phyloP scores from a whole-genome alignment of 1,284 basidiomycete genomes.

The Heimioporus retisporus region DNA sequence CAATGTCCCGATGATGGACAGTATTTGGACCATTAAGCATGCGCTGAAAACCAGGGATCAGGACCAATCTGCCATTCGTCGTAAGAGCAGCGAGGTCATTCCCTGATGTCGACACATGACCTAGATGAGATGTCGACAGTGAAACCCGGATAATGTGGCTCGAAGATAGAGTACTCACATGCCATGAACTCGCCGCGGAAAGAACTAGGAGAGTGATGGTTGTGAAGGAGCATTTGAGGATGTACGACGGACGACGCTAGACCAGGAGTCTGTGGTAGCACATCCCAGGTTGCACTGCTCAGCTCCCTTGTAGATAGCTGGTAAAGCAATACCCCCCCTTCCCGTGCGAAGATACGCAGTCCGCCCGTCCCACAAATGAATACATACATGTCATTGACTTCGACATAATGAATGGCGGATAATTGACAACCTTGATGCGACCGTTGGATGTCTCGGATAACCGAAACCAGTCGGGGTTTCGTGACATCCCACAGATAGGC shows the following conservation, averaged over 20 bases:
- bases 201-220: constrained; percentile 11
- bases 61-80: constrained; percentile 54
- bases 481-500: constrained; percentile 73
- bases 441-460: constrained; percentile 55
- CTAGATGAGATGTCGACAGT: constrained; percentile 44
- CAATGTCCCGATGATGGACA: constrained; percentile 47
- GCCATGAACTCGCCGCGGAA: constrained; percentile 34
- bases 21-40: constrained; percentile 42
- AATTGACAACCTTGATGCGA: constrained; percentile 35
- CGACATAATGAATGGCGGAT: constrained; percentile 69
- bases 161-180: constrained; percentile 29
- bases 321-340: constrained; percentile 54
- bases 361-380: constrained; percentile 65
- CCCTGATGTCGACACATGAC: constrained; percentile 69
- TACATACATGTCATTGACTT: constrained; percentile 66
- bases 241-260: constrained; percentile 35
- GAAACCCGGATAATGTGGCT: constrained; percentile 6
- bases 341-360: constrained; percentile 65
- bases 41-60: constrained; percentile 65
- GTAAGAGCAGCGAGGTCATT: constrained; percentile 62
- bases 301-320: constrained; percentile 49
- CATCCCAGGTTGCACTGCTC: constrained; percentile 42
- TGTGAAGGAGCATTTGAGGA: constrained; percentile 27
- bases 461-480: constrained; percentile 56
- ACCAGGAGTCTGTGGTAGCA: constrained; percentile 28